These are phyloP conservation scores for Centrapalus pauciflorus DNA, from an alignment of 129 eudicot species.

Conservation along the genomic window DNA sequence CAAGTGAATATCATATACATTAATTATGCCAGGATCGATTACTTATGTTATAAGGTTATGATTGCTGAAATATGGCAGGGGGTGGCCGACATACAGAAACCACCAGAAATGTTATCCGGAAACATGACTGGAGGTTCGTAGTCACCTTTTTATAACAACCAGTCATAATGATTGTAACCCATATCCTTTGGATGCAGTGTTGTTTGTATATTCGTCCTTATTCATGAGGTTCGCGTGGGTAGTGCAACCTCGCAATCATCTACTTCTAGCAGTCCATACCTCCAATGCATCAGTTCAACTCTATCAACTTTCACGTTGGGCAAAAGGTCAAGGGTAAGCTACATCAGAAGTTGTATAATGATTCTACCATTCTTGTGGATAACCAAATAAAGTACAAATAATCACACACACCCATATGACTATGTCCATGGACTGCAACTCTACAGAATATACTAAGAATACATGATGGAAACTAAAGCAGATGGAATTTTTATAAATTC, in stretches of 20 bases:
- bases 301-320: constrained; percentile 90
- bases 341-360: too few species aligned
- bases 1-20: background rate
- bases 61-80: constrained; percentile 43
- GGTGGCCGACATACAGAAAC: constrained; percentile 80
- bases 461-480: too few species aligned
- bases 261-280: constrained; percentile 79
- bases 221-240: constrained; percentile 99
- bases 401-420: too few species aligned
- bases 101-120: constrained; percentile 90
- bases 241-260: constrained; percentile 88
- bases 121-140: constrained; percentile 81
- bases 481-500: too few species aligned
- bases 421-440: too few species aligned
- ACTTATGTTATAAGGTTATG: background rate
- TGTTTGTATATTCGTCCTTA: constrained; percentile 77
- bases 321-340: constrained; percentile 68
- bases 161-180: background rate
- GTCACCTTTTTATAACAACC: background rate
- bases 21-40: too few species aligned
- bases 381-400: too few species aligned
- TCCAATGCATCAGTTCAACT: constrained; percentile 89
- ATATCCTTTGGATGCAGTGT: constrained; percentile 42
- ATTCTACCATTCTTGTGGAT: too few species aligned
- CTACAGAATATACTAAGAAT: too few species aligned